A percentile compares a stretch with the other conserved stretches of the same genome.
phyloP scores from a whole-genome alignment of 2,329 filamentous ascomycete genomes.

The Hypoxylon sp. region DNA sequence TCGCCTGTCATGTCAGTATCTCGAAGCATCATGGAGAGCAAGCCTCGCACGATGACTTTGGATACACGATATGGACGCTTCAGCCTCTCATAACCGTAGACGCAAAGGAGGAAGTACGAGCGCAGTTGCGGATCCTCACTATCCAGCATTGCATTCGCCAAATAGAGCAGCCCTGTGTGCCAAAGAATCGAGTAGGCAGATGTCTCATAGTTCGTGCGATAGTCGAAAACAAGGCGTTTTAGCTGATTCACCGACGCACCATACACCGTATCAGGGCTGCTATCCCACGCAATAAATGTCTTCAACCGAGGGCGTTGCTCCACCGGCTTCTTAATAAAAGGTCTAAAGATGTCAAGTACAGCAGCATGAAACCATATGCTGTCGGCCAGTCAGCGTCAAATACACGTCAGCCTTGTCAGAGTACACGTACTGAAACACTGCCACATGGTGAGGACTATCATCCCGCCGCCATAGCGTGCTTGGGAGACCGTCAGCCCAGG shows the following conservation, averaged over 20 bases:
- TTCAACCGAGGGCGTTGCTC: conserved; percentile 26
- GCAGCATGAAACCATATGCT: conserved; percentile 54
- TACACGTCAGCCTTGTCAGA: no score
- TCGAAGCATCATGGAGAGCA: conserved; percentile 50
- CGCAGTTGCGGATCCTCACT: conserved; percentile 45
- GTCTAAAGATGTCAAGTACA: conserved; percentile 50
- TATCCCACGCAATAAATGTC: conserved; percentile 46
- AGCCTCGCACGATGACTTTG: conserved; percentile 46
- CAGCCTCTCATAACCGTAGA: conserved; percentile 51
- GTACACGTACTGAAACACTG: conserved; percentile 49
- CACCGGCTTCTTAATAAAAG: conserved; percentile 33
- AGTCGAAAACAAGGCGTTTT: conserved; percentile 50
- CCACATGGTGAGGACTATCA: conserved; percentile 47
- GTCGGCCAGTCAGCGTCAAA: no score
- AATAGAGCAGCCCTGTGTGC: conserved; percentile 52
- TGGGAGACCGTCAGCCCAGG: conserved; percentile 49
- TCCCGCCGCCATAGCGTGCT: conserved; percentile 39
- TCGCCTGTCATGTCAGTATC: conserved; percentile 44
- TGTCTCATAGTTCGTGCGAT: conserved; percentile 46
- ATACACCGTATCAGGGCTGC: conserved; percentile 46
- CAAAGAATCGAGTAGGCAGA: conserved; percentile 51
- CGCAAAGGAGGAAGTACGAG: conserved; percentile 50
- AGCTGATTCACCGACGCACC: conserved; percentile 50
- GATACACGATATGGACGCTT: conserved; percentile 49
- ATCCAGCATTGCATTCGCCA: conserved; percentile 50